Evolutionary conservation across 2,329 filamentous ascomycete species (phyloP).

Genomic region (Fusarium sulawesiense): DNA sequence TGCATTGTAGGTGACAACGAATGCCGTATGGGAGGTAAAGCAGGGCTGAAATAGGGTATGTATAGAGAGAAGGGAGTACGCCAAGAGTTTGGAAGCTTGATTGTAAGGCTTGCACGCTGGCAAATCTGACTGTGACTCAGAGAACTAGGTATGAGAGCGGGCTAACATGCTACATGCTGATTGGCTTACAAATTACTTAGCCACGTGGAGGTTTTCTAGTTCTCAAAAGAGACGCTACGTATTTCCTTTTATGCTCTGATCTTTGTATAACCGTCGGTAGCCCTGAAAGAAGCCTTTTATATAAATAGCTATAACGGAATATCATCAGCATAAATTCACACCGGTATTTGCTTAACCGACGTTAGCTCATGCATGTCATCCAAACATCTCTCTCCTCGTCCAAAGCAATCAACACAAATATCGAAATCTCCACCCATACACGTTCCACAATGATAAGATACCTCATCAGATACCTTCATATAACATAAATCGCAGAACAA

Average conservation of each 20-base stretch:
- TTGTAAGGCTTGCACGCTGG: not conserved
- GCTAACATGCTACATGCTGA: not conserved
- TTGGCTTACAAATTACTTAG: accelerated
- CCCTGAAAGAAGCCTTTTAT: accelerated
- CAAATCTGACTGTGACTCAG: not conserved
- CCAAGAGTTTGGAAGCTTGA: not conserved
- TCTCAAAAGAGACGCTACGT: too few relatives aligned
- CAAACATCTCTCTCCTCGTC: not conserved
- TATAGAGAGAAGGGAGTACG: not conserved
- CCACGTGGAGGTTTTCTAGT: not conserved
- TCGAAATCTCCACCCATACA: not conserved
- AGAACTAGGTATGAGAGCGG: too few relatives aligned
- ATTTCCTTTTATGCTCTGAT: accelerated
- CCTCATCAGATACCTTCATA: accelerated
- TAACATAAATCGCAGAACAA: not conserved
- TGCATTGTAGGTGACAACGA: too few relatives aligned
- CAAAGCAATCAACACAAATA: not conserved
- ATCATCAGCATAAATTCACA: too few relatives aligned
- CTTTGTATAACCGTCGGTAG: accelerated
- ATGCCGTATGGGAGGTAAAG: too few relatives aligned
- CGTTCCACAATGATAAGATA: not conserved
- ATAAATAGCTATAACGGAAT: too few relatives aligned
- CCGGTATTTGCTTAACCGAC: too few relatives aligned
- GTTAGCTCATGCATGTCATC: too few relatives aligned
- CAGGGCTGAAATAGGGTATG: not conserved